Evolutionary conservation across 352 stramenopile species (phyloP), one percentile per base, ranked within the genome.

Genomic region (Phytophthora aleatoria): DNA sequence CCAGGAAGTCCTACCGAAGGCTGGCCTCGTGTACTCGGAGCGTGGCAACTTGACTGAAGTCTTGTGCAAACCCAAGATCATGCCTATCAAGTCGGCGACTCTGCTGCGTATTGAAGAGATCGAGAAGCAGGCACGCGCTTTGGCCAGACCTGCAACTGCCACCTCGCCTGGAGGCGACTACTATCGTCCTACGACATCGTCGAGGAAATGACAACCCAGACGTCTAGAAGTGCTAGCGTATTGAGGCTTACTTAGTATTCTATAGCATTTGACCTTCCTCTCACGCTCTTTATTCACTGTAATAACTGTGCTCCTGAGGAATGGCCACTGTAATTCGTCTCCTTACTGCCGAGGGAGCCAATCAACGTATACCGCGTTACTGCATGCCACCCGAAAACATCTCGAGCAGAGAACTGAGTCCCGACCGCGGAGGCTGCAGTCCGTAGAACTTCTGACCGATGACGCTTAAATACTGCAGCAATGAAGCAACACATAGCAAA

Each of bases 11-110:
- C 68, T 96, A 8, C 89, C 90, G 6, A 95, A 95, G 68, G 77
- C 83, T 7, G 90, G 90, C n/a, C 79, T 97, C 6, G 88, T 97
- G 49, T 95, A 94, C 71, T 97, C 90, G 30, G 89, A 96, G 63
- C 79, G 83, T 31, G 83, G 84, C n/a, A 92, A 94, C 57, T 55
- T 96, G 30, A 93, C 77, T 0, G 86, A 96, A 59, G 77, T 95
- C 59, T 67, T 97, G 24, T 96, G 90, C 70, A 96, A 96, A 38
- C 90, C 90, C 15, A 96, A 96, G 67, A 92, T 96, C 49, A 64
- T 97, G 63, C 87, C 90, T 3, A 94, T 97, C 71, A 96, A 96
- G 70, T 95, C 83, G 20, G 80, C 87, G 49, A 93, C 85, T 30
- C 60, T 97, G 59, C 57, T 95, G 49, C 76, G 80, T 50, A 94